Base-by-base conservation (phyloP, 1,284 basidiomycete species). In the Hymenochaete sp. region DNA sequence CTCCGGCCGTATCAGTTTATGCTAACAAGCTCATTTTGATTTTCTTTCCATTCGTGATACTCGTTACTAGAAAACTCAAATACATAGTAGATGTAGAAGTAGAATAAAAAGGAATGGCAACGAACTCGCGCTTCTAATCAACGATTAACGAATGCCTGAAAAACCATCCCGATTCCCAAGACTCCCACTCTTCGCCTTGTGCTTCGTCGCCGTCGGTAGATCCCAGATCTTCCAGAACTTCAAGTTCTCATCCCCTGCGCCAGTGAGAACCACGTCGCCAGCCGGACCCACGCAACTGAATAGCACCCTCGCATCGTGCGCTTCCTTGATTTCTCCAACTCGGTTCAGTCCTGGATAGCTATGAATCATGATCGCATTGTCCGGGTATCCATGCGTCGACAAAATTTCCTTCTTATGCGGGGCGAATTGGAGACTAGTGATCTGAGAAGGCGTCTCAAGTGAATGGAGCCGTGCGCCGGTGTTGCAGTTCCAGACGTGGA, bases 331-430 rank as follows among this genome's bases (percentile, higher is more conserved):
- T 62, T 96, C 92, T 22, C 83, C 85, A 3, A 95, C 75, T 46
- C 85, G 75, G 38, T 82, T 74, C 62, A 93, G 67, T 14, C 72
- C 72, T 0, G 80, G 82, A 56, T 83, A 85, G 0, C 71, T 70
- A 59, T 83, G 82, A 6, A 84, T 64, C 63, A 79, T 73, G 56
- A 84, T 66, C 11, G 75, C 72, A 57, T 84, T 81, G 37, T 81
- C 79, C 1, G 93, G 93, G 62, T 88, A 93, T 0, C 96, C 95
- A 60, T 98, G 95, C 0, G 93, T 96, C 16, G 85, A 87, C 11
- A 97, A 64, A 45, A 98, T 70, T 61, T 98, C 96, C 56, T 96
- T 93, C 50, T 82, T 75, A 63, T 95, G 84, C 8, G 83, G 80
- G 1, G 88, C 81, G 79, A 89, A 99, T 53, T 90, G 79, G 36